Base-by-base conservation (phyloP, 768 basidiomycete genomes). In the Leccinum rimulosum region DNA sequence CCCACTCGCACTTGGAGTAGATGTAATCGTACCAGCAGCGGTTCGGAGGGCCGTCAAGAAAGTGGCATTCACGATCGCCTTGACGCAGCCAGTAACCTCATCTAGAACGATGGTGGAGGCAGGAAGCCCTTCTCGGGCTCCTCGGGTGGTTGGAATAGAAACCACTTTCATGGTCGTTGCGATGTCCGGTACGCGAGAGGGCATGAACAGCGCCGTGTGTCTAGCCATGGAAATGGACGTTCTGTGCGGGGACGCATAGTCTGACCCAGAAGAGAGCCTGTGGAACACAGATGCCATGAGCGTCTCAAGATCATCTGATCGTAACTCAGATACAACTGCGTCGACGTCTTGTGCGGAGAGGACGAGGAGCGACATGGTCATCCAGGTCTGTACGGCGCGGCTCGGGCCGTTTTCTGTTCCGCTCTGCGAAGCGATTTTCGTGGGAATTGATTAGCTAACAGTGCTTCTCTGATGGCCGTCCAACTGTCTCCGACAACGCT, bases 81-180 rank as follows among this genome's bases (percentile, higher is more conserved):
- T 87, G n/a, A 87, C 80, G 0, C 75, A 74, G 1, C 93, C 93
- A 0, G 82, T 85, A 2, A 60, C 64, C 61, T 92, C 89, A 66
- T 95, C 86, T 10, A 96, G 66, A 3, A 95, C 80, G 45, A 93
- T 69, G 0, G 90, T 95, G 0, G 86, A 86, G 0, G 81, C 93
- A 6, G 93, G 89, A 19, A 96, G 68, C 0, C 94, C 93, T 3
- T 76, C 70, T 19, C 62, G 66, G 49, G 80, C 80, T 2, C 67
- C 76, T 1, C 71, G 55, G 1, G 62, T 63, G 3, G 73, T 75
- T 0, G 93, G 93, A 2, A 93, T 79, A 30, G 85, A 88, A 3
- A 92, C 93, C n/a, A 92, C 81, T 73, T 97, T 95, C 60, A 92
- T 77, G 3, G 88, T 75, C 1, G 88, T 88, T 2, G 85, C 85